Conservation (phyloP, 352 stramenopile species). For the Globisporangium rhizosaccharum region DNA sequence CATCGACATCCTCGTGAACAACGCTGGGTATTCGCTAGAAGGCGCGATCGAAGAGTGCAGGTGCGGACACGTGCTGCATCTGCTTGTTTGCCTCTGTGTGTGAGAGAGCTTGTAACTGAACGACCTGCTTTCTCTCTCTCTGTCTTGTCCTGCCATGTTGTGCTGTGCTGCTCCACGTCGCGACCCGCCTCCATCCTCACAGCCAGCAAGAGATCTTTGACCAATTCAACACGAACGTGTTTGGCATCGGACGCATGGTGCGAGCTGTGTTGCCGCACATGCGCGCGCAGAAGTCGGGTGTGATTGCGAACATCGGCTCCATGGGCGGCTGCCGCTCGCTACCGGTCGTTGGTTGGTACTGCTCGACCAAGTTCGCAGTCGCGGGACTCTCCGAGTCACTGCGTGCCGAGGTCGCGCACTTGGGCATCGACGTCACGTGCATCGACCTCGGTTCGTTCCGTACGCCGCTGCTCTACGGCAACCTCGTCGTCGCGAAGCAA, state of each 20-base stretch:
- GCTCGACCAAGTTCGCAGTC: constrained; percentile 38
- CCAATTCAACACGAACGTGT: constrained; percentile 44
- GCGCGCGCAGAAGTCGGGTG: constrained; percentile 23
- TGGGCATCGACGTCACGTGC: constrained; percentile 36
- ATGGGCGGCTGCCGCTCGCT: constrained; percentile 24
- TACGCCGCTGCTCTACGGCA: constrained; percentile 22
- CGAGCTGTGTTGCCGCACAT: constrained; percentile 34
- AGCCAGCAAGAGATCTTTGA: constrained; percentile 29
- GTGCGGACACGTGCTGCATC: not conserved
- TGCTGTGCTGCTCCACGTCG: too few relatives aligned
- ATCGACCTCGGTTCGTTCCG: constrained; percentile 35
- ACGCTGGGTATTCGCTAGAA: constrained; percentile 35
- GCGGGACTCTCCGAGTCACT: constrained; percentile 27
- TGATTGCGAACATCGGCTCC: constrained; percentile 42
- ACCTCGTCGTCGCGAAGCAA: constrained; percentile 15
- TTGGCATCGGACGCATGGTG: constrained; percentile 28
- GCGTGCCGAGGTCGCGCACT: constrained; percentile 23
- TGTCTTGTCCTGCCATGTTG: too few relatives aligned
- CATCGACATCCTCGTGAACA: constrained; percentile 53
- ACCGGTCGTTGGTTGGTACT: constrained; percentile 27
- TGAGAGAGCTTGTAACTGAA: too few relatives aligned
- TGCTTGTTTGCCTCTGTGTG: too few relatives aligned
- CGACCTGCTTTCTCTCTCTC: too few relatives aligned
- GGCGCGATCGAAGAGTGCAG: constrained; percentile 43
- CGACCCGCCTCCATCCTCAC: too few relatives aligned